Base-by-base conservation (phyloP, 2,329 filamentous ascomycete species). In the Trichoderma guizhouense region DNA sequence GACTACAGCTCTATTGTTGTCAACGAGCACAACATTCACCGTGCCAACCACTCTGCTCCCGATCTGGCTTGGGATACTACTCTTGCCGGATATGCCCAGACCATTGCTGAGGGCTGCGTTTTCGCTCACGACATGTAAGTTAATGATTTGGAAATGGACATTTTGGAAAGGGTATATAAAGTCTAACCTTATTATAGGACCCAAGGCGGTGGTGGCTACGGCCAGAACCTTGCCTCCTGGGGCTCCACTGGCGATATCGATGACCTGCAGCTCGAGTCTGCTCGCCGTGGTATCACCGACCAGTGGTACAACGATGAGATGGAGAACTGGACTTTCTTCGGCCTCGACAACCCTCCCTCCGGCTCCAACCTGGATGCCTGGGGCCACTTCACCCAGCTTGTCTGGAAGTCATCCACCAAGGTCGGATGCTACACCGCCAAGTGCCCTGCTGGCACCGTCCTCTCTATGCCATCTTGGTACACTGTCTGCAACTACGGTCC, bases 281-380 rank as follows among this genome's bases (percentile, higher is more conserved):
- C 93, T 74, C 89, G 89, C 69, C 85, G 87, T 74, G 90, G 92
- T 76, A 90, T 95, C 79, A 93, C 90, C 78, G 88, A 95, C 80
- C 86, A 91, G 83, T 98, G 96, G 93, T 98, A 98, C 88, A 93
- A 96, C 81, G 88, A 88, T 77, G 94, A 97, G 82, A 84, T 92
- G 77, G 79, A 79, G 74, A 83, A 83, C 77, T 90, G 86, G 82
- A 81, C 83, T 68, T 85, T 82, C 79, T 96, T 92, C 78, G 91
- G 90, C 74, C 71, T 85, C 75, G 79, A 81, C 72, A 86, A 84
- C 79, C 79, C 80, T 28, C 91, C 92, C 30, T 82, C 88, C 77
- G 89, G 89, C 86, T 77, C 79, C 79, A 81, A 87, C 81, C 93
- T 94, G 80, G 83, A 90, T 69, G 75, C 79, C 5, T 94, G 88